Evolutionary conservation across 1,139 yeast genomes (phyloP).

Genomic region (Wickerhamomyces sp.): DNA sequence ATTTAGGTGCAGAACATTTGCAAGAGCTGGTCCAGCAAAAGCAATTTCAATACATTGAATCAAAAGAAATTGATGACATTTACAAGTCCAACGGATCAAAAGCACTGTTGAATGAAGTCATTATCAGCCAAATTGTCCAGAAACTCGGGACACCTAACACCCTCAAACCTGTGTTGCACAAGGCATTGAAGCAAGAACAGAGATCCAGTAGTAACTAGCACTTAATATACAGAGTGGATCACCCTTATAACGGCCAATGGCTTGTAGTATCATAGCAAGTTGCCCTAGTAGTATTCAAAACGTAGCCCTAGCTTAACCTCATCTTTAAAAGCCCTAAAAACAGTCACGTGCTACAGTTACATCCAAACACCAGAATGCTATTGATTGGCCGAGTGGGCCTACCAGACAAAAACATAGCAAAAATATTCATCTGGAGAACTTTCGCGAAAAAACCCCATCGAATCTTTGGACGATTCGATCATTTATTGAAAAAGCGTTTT

Average conservation of each 20-base stretch:
- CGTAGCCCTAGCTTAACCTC: slow-evolving; percentile 4
- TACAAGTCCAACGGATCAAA: slow-evolving; percentile 22
- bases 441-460: neutral
- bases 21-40: slow-evolving; percentile 38
- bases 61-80: slow-evolving; percentile 19
- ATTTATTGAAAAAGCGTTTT: slow-evolving; percentile 2
- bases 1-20: slow-evolving; percentile 65
- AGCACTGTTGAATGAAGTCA: slow-evolving; percentile 28
- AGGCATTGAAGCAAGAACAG: slow-evolving; percentile 46
- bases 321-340: neutral
- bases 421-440: no score
- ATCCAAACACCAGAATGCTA: slow-evolving; percentile 4
- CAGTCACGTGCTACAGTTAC: slow-evolving; percentile 1
- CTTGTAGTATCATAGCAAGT: no score
- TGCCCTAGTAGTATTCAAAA: neutral
- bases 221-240: no score
- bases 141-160: slow-evolving; percentile 30
- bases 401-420: neutral
- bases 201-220: slow-evolving; percentile 10
- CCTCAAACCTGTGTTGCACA: slow-evolving; percentile 36
- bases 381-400: neutral
- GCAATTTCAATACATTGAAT: slow-evolving; percentile 19
- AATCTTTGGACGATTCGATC: neutral
- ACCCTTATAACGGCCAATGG: no score
- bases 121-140: slow-evolving; percentile 29